These are phyloP conservation scores for Lignosus rhinocerotis DNA, from an alignment of 1,284 basidiomycete species.

Conservation along the genomic window DNA sequence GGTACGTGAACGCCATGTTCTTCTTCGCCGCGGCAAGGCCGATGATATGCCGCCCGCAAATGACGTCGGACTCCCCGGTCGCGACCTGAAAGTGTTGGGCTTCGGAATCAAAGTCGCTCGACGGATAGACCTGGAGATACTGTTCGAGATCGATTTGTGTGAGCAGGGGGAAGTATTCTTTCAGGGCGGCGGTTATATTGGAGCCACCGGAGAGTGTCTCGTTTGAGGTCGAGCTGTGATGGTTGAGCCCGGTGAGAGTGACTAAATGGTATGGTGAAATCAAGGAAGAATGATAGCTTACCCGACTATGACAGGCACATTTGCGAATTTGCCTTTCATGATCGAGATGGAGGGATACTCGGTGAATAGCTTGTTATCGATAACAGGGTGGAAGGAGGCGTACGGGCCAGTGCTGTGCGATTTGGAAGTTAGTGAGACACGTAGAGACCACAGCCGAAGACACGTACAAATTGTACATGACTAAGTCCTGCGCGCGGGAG, in stretches of 20 bases:
- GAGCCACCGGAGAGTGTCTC: slow-evolving; percentile 47
- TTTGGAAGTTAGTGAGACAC: slow-evolving; percentile 14
- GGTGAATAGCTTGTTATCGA: slow-evolving; percentile 51
- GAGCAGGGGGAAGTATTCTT: slow-evolving; percentile 46
- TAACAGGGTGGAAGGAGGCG: slow-evolving; percentile 40
- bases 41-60: slow-evolving; percentile 51
- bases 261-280: neutral
- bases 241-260: neutral
- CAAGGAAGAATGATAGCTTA: slow-evolving; percentile 30
- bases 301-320: slow-evolving; percentile 61
- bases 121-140: slow-evolving; percentile 42
- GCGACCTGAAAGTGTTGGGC: slow-evolving; percentile 43
- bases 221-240: slow-evolving; percentile 51
- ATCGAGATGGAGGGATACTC: slow-evolving; percentile 50
- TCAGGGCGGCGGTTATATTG: slow-evolving; percentile 39
- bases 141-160: slow-evolving; percentile 39
- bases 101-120: slow-evolving; percentile 40
- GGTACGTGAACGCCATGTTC: slow-evolving; percentile 48
- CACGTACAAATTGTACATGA: slow-evolving; percentile 30
- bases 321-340: slow-evolving; percentile 42
- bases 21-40: slow-evolving; percentile 37
- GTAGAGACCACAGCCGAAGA: slow-evolving; percentile 3
- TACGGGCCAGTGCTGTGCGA: slow-evolving; percentile 39
- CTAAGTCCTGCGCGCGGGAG: slow-evolving; percentile 55
- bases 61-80: slow-evolving; percentile 50